Evolutionary conservation across 2,329 filamentous ascomycete species (phyloP).

Genomic region (Ascochyta pisi): DNA sequence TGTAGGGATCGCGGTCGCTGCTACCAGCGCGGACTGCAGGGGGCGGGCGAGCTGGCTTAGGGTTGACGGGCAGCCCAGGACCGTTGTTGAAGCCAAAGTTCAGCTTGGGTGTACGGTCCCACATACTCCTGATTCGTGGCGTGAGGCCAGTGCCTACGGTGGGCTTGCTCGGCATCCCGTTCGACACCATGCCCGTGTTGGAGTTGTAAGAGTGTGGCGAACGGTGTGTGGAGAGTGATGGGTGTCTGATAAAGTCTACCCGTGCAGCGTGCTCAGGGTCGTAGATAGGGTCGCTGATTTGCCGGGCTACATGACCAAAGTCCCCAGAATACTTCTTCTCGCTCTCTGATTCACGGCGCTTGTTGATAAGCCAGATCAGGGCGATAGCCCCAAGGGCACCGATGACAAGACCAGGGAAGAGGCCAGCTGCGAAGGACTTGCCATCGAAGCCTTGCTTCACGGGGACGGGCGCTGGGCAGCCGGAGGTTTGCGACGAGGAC

Average conservation of each 20-base stretch:
- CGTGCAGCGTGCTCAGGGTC: conserved; percentile 44
- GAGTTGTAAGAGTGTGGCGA: conserved; percentile 34
- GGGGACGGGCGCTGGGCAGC: conserved; percentile 26
- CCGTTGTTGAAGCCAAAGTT: conserved; percentile 33
- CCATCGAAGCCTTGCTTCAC: conserved; percentile 37
- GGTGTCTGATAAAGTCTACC: conserved; percentile 47
- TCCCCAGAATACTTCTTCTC: conserved; percentile 47
- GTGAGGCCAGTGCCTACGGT: conserved; percentile 34
- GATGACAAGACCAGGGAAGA: conserved; percentile 48
- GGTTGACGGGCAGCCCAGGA: conserved; percentile 24
- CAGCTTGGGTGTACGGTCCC: conserved; percentile 44
- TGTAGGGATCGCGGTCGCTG: conserved; percentile 40
- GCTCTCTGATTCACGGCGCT: conserved; percentile 38
- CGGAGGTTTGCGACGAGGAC: conserved; percentile 41
- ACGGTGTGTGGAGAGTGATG: conserved; percentile 31
- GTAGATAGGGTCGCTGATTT: conserved; percentile 50
- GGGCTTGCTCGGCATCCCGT: conserved; percentile 23
- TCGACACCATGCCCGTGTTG: conserved; percentile 33
- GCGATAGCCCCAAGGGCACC: conserved; percentile 42
- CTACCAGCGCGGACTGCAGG: conserved; percentile 39
- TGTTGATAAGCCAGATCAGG: conserved; percentile 45
- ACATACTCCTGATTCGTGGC: conserved; percentile 45
- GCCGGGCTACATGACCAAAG: conserved; percentile 47
- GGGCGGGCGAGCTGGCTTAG: conserved; percentile 27
- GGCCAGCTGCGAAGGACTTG: conserved; percentile 48